Conservation (phyloP, 768 basidiomycete species). For the Amanita jacksonii region DNA sequence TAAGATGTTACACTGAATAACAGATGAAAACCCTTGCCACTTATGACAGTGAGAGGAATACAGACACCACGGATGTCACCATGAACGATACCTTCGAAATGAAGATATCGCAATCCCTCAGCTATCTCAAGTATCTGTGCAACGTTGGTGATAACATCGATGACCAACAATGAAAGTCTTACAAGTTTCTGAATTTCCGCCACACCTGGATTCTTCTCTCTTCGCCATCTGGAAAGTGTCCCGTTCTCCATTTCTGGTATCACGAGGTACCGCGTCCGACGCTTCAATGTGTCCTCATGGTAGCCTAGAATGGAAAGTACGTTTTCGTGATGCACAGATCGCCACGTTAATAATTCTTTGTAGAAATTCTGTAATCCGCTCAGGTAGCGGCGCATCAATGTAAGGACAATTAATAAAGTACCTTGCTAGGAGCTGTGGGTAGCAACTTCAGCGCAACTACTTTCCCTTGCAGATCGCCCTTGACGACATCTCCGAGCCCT, state of each 20-base stretch:
- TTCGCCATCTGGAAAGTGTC: slow-evolving; percentile 1
- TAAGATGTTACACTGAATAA: not conserved
- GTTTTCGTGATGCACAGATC: not conserved
- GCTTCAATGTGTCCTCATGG: not conserved
- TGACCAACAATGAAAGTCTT: not conserved
- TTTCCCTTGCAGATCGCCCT: not conserved
- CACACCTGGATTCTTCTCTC: not conserved
- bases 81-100: too few species aligned
- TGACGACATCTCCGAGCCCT: not conserved
- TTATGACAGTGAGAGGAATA: too few species aligned
- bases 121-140: not conserved
- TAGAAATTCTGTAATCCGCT: not conserved
- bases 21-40: not conserved
- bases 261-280: not conserved
- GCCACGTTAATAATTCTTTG: not conserved
- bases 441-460: not conserved
- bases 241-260: slow-evolving; percentile 1
- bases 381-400: too few species aligned
- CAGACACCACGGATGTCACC: not conserved
- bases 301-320: not conserved
- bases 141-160: not conserved
- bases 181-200: not conserved
- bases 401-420: not conserved
- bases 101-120: not conserved
- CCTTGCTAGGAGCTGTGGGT: not conserved